phyloP scores from a whole-genome alignment of 2,329 filamentous ascomycete species.

The Colletotrichum incanum region DNA sequence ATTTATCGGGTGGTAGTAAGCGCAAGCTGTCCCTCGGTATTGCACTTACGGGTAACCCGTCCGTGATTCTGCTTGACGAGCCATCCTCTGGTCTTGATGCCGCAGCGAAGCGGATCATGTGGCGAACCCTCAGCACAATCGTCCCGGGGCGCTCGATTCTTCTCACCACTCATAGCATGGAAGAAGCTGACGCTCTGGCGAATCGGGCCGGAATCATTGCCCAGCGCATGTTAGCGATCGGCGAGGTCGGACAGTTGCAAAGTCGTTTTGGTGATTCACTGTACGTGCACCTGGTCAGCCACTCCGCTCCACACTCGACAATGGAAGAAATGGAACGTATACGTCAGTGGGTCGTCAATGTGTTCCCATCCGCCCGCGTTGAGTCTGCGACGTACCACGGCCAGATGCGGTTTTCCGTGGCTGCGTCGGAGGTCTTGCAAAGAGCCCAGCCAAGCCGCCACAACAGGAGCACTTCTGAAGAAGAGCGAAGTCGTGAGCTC shows the following conservation, averaged over 20 bases:
- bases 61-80: constrained; percentile 90
- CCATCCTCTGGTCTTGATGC: constrained; percentile 92
- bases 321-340: constrained; percentile 78
- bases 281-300: constrained; percentile 86
- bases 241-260: constrained; percentile 80
- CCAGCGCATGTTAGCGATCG: constrained; percentile 86
- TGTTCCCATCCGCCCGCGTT: constrained; percentile 76
- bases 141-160: constrained; percentile 85
- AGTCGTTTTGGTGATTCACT: constrained; percentile 83
- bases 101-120: constrained; percentile 92
- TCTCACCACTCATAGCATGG: constrained; percentile 94
- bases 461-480: not conserved
- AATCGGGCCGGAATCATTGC: constrained; percentile 89
- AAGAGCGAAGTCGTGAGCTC: not conserved
- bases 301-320: constrained; percentile 80
- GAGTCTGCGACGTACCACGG: constrained; percentile 69
- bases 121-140: constrained; percentile 84
- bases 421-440: constrained; percentile 39
- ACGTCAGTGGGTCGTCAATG: constrained; percentile 74
- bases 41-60: constrained; percentile 92
- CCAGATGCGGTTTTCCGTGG: constrained; percentile 49
- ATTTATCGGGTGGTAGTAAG: constrained; percentile 92
- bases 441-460: not conserved
- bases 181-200: constrained; percentile 92
- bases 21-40: constrained; percentile 91